Base-by-base conservation (phyloP, 441 rosid species). In the Populus trichocarpa region DNA sequence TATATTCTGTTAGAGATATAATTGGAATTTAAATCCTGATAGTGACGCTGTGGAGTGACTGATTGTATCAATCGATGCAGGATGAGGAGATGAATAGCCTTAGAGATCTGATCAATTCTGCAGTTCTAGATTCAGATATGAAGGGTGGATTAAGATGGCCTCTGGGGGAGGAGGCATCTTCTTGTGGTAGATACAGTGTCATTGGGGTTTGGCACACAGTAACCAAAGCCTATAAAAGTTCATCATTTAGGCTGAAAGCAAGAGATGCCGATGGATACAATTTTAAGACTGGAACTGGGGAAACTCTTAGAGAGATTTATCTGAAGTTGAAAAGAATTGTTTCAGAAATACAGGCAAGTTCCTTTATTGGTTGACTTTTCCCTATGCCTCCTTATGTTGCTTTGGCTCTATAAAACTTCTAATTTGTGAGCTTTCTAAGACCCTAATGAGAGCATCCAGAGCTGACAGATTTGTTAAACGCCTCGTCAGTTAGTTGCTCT, bases 141-240 rank as follows among this genome's bases (percentile, higher is more conserved):
- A 88, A 87, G 79, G 95, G 92, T 67, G 97, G 96, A 13, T 73
- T 92, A 82, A 86, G 85, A 76, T 92, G 96, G 97, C 84, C 89
- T 0, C 53, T 81, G 11, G 90, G 87, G 53, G 84, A 86, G 50
- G 85, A 86, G 84, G 53, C 76, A 65, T 80, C 81, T 4, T 81
- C 86, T n/a, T 82, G 86, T 7, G 74, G 83, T 71, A 78, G 90
- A 69, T 90, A 53, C 53, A 53, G 42, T 6, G 92, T 92, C 33
- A 68, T 85, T 63, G 89, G 89, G 7, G 85, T 83, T 46, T 84
- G 91, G 90, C 95, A 88, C 71, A 82, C 84, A 2, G 20, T 67
- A 32, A 40, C 81, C 16, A 86, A 76, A 74, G 26, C 83, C 64
- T 90, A 85, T 80, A 75, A 12, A 32, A 87, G 78, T 75, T 42